Evolutionary conservation across 257 asterid species (phyloP).

Genomic region (Primulina tabacum): DNA sequence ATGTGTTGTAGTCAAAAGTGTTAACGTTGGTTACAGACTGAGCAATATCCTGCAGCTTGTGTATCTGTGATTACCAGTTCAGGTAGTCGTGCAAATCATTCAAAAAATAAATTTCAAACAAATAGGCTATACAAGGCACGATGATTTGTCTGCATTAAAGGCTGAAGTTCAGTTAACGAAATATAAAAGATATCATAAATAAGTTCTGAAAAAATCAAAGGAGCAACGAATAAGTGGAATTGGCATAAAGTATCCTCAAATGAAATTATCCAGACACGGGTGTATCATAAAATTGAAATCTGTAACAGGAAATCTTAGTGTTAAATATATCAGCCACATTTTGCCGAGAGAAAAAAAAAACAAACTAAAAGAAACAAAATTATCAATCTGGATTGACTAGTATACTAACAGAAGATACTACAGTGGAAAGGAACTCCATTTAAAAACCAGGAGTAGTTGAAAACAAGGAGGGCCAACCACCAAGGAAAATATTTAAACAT

Average conservation of each 20-base stretch:
- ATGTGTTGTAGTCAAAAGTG: conserved; percentile 62
- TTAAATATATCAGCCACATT: neutral
- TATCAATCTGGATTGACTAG: neutral
- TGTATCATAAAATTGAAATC: neutral
- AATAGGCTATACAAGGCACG: neutral
- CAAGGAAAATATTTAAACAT: conserved; percentile 14
- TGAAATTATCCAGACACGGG: neutral
- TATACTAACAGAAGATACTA: neutral
- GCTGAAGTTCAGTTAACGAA: neutral
- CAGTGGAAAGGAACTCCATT: neutral
- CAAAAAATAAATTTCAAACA: conserved; percentile 7
- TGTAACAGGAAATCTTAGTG: neutral
- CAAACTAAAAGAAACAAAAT: too few species aligned
- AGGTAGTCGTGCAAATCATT: conserved; percentile 27
- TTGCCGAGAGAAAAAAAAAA: neutral
- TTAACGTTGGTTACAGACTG: conserved; percentile 70
- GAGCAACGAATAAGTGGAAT: neutral
- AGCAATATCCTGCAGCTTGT: conserved; percentile 72
- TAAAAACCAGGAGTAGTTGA: neutral
- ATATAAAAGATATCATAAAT: too few species aligned
- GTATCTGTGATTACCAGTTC: conserved; percentile 59
- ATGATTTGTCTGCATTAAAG: neutral
- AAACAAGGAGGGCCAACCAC: conserved; percentile 7
- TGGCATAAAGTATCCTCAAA: neutral
- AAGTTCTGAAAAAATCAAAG: neutral